Base-by-base conservation (phyloP, 169 alveolate genomes). In the Eimeria necatrix region DNA sequence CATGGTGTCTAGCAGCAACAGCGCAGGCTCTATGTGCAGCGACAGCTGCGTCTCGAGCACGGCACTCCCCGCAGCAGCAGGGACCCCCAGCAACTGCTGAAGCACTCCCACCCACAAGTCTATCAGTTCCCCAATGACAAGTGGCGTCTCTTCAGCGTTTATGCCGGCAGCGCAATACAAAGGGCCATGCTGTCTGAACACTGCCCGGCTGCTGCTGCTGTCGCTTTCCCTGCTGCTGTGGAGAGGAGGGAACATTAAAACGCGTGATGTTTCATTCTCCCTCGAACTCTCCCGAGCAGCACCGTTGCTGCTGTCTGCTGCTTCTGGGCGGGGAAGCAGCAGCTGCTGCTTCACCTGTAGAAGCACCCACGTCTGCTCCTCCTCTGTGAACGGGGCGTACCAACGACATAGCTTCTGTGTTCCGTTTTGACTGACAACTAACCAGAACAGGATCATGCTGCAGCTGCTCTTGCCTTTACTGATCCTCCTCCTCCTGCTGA, bases 301-400 rank as follows among this genome's bases (percentile, higher is more conserved):
- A 10, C 80, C 46, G 4, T 18, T n/a, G 80, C 80, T 32, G 14
- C 46, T 32, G 16, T 24, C 80, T 20, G 80, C 14, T 3, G 80
- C n/a, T 68, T 68, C 49, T 68, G 5, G 16, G 18, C 32, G 80
- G 12, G 80, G 80, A 18, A 68, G 46, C 46, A 68, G 80, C 80
- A 68, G 32, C 48, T 68, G 80, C 12, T 68, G 80, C 80, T 68
- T 68, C 80, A 68, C 48, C 80, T 68, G 80, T 18, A 68, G 32
- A 48, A 20, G 22, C 80, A 68, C 49, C 80, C 80, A 68, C 4
- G 26, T 24, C 48, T 24, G 16, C 14, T 18, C 80, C 26, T 68
- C 46, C 46, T 18, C 80, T 4, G 48, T n/a, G 48, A 6, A 24
- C 14, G 41, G 80, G 18, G 10, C 48, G 12, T 68, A 68, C 80